Base-by-base conservation (phyloP, 73 alveolate genomes). In the Uronychia binucleata region DNA sequence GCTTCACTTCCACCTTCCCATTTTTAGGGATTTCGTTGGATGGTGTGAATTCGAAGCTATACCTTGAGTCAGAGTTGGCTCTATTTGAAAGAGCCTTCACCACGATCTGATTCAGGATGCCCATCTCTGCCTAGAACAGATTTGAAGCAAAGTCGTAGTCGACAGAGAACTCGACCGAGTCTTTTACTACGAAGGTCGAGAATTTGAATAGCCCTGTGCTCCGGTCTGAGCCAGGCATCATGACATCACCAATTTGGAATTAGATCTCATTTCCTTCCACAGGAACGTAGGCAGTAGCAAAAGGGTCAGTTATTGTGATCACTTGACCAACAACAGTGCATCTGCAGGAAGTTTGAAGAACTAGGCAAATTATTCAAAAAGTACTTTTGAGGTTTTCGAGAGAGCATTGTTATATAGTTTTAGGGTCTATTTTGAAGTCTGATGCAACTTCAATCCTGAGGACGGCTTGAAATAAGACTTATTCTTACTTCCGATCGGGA, bases 1-100 rank as follows among this genome's bases (percentile, higher is more conserved):
- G 57, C 11, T 78, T 34, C 28, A 82, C 83, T 30, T 29, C 59
- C 26, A 82, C 77, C 14, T 82, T 60, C 1, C 89, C 89, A 34
- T 75, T 33, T n/a, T 74, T 58, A n/a, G 57, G 74, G 1, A 82
- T 74, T 1, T 78, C 28, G 60, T 82, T 74, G 19, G 79, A n/a
- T 25, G 58, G 59, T 28, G n/a, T 35, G 74, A 82, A 82, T 29
- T 31, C 82, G 29, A 82, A 30, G 31, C 67, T 82, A 75, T 82
- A 82, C 58, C 59, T 31, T 0, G 89, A 31, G 57, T 27, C 27
- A 1, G 77, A 26, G 59, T 82, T 29, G 13, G 89, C 89, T 26
- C 28, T 34, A 31, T 13, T 60, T 28, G 79, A 60, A 0, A 74
- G 26, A 28, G 80, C 82, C 1, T 30, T 32, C 29, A 82, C 89